Conservation (phyloP, 768 basidiomycete species). For the Naganishia vaughanmartiniae region DNA sequence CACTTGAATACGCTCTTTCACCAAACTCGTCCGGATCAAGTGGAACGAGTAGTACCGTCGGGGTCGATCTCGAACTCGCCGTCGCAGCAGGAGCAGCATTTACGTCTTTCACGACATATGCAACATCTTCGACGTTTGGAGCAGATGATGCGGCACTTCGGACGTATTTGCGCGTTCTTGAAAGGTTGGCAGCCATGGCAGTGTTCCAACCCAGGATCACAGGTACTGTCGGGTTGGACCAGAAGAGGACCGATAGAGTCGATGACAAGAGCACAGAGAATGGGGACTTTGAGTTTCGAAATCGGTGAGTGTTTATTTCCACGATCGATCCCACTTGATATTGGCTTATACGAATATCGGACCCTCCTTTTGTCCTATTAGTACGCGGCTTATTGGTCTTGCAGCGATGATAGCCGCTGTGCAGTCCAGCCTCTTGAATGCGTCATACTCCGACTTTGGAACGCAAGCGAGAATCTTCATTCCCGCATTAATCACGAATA, state of each 20-base stretch:
- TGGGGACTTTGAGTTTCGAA: slow-evolving; percentile 67
- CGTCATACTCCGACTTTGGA: slow-evolving; percentile 68
- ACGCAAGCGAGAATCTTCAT: slow-evolving; percentile 69
- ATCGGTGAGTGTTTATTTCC: slow-evolving; percentile 59
- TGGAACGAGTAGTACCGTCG: slow-evolving; percentile 32
- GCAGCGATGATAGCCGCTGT: slow-evolving; percentile 76
- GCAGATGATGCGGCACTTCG: slow-evolving; percentile 68
- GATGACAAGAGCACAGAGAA: slow-evolving; percentile 44
- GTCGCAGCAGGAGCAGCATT: slow-evolving; percentile 71
- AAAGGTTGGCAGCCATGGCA: slow-evolving; percentile 62
- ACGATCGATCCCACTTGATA: too few relatives aligned
- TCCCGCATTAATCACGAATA: slow-evolving; percentile 66
- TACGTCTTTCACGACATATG: slow-evolving; percentile 86
- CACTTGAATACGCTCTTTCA: slow-evolving; percentile 41
- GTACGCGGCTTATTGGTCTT: slow-evolving; percentile 79
- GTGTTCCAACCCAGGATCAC: not conserved
- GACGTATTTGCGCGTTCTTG: slow-evolving; percentile 68
- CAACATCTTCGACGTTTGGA: slow-evolving; percentile 78
- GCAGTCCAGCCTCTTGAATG: slow-evolving; percentile 78
- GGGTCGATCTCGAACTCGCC: slow-evolving; percentile 50
- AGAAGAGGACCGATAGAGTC: not conserved
- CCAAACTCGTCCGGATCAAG: slow-evolving; percentile 23
- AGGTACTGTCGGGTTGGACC: slow-evolving; percentile 19
- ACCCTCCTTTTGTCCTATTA: slow-evolving; percentile 44
- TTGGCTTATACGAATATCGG: too few relatives aligned